phyloP scores from a whole-genome alignment of 768 basidiomycete species.

The Tylopilus sp. region DNA sequence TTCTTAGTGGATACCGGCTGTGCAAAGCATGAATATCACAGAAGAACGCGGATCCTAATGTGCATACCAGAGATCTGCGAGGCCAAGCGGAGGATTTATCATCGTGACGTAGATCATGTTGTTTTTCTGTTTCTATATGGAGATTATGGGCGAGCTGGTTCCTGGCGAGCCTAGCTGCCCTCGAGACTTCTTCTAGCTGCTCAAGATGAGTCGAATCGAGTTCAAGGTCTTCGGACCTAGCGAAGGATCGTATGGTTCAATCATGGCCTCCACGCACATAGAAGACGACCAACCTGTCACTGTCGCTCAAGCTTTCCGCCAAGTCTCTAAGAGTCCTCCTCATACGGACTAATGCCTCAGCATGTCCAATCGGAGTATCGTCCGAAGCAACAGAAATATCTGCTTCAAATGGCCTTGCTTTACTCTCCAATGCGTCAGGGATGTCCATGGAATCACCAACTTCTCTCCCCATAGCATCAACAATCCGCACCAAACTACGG shows the following conservation, averaged over 20 bases:
- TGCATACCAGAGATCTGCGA: constrained; percentile 39
- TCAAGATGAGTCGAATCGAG: constrained; percentile 45
- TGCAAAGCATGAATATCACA: constrained; percentile 9
- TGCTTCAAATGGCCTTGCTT: constrained; percentile 15
- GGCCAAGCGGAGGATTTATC: constrained; percentile 36
- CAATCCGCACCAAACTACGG: constrained; percentile 50
- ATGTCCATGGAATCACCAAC: constrained; percentile 38
- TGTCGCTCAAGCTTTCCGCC: constrained; percentile 50
- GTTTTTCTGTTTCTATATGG: constrained; percentile 36
- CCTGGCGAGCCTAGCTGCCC: constrained; percentile 48
- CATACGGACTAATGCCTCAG: constrained; percentile 56
- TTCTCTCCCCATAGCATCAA: constrained; percentile 69
- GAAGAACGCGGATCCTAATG: background rate
- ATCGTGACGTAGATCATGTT: constrained; percentile 35
- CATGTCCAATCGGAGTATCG: constrained; percentile 31
- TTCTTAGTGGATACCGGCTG: constrained; percentile 19
- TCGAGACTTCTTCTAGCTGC: constrained; percentile 53
- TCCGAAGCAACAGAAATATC: constrained; percentile 23
- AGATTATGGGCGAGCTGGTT: constrained; percentile 42
- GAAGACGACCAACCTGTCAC: constrained; percentile 46
- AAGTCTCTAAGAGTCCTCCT: constrained; percentile 57
- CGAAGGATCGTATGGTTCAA: constrained; percentile 1
- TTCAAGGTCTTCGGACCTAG: constrained; percentile 38
- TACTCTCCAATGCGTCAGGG: constrained; percentile 27
- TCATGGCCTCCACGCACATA: constrained; percentile 2